Evolutionary conservation across 768 basidiomycete species (phyloP).

Genomic region (Pholiota conissans): DNA sequence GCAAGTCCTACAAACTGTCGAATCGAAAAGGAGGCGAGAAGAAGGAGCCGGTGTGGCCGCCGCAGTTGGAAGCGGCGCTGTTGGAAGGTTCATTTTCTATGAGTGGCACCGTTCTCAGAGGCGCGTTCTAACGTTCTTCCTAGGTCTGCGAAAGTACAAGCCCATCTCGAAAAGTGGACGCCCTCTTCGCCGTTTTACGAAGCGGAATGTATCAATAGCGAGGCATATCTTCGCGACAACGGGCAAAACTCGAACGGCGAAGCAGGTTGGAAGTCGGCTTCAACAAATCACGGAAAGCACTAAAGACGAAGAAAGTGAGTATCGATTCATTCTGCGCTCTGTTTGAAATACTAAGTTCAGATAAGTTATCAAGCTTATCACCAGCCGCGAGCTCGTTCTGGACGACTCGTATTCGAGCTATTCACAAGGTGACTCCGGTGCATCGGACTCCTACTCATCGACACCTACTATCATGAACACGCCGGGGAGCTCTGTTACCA

Average conservation of each 20-base stretch:
- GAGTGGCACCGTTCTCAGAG: neutral
- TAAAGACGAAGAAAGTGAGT: slow-evolving; percentile 62
- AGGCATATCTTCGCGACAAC: slow-evolving; percentile 64
- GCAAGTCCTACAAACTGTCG: slow-evolving; percentile 24
- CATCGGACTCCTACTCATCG: neutral
- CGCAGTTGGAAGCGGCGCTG: slow-evolving; percentile 21
- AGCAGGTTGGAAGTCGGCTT: slow-evolving; percentile 76
- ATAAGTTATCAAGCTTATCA: slow-evolving; percentile 19
- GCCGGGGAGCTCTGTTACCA: slow-evolving; percentile 4
- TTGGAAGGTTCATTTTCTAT: slow-evolving; percentile 20
- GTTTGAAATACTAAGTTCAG: neutral
- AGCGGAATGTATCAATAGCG: slow-evolving; percentile 74
- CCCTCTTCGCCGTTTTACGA: slow-evolving; percentile 55
- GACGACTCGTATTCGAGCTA: slow-evolving; percentile 6
- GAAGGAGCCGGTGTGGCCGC: slow-evolving; percentile 27
- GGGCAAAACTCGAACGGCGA: slow-evolving; percentile 63
- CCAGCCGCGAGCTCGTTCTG: slow-evolving; percentile 14
- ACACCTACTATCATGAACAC: neutral
- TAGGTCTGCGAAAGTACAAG: slow-evolving; percentile 17
- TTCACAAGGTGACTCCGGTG: neutral
- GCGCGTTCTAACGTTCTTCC: neutral
- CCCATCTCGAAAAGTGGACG: slow-evolving; percentile 20
- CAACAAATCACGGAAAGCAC: slow-evolving; percentile 73
- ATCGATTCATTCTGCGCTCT: neutral
- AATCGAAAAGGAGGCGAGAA: slow-evolving; percentile 9